Evolutionary conservation across 116 monocot genomes (phyloP).

Genomic region (Cymodocea nodosa): DNA sequence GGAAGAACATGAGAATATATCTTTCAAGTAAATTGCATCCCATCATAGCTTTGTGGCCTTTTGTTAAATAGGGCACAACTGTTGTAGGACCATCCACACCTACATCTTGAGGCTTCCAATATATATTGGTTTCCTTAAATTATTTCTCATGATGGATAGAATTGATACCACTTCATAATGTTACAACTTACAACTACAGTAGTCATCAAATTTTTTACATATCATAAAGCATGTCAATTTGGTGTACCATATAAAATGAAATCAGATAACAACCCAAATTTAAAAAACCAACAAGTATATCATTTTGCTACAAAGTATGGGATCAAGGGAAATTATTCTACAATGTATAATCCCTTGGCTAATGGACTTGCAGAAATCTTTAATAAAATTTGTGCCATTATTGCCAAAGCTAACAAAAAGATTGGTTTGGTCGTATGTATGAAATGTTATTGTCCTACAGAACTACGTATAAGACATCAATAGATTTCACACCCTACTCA

Average conservation of each 20-base stretch:
- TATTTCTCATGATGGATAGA: not conserved
- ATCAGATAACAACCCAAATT: not conserved
- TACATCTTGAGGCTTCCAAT: not conserved
- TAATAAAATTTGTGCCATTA: not conserved
- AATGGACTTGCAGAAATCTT: not conserved
- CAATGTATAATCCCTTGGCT: not conserved
- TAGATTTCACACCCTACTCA: not conserved
- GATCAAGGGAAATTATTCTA: not conserved
- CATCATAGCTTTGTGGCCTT: not conserved
- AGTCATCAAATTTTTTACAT: not conserved
- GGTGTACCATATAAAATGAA: not conserved
- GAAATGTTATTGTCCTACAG: not conserved
- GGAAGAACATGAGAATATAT: not conserved
- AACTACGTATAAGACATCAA: not conserved
- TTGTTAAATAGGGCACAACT: not conserved
- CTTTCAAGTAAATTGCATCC: not conserved
- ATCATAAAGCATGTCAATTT: not conserved
- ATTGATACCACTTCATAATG: not conserved
- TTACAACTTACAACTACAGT: no score
- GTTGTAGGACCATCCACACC: not conserved
- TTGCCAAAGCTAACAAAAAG: not conserved
- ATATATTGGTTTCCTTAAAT: not conserved
- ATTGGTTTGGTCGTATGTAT: not conserved
- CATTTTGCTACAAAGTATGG: not conserved
- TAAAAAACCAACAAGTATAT: not conserved